Percentiles rank a stretch among this genome's conserved stretches.
Conservation (phyloP, 176 grass and related monocot species). For the Otatea glauca region DNA sequence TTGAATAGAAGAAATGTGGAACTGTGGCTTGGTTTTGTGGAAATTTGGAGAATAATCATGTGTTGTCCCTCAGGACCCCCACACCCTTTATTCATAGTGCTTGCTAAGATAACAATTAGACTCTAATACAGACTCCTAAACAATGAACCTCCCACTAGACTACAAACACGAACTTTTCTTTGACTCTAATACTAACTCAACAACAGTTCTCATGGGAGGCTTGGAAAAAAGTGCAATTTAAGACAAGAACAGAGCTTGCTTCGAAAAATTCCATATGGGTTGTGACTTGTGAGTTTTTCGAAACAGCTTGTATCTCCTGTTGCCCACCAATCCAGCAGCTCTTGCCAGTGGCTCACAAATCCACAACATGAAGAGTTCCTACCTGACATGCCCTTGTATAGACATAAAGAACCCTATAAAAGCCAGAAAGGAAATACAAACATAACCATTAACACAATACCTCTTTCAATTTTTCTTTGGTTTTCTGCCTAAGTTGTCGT, state of each 20-base stretch:
- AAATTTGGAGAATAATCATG: not conserved
- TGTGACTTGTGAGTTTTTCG: not conserved
- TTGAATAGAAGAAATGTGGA: not conserved
- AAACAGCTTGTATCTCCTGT: slow-evolving; percentile 25
- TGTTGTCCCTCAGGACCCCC: not conserved
- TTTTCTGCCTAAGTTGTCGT: slow-evolving; percentile 44
- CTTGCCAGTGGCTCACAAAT: slow-evolving; percentile 18
- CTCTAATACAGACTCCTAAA: not conserved
- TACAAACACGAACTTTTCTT: not conserved
- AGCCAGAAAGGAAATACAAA: slow-evolving; percentile 28
- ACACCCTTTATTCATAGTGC: not conserved
- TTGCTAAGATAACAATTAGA: slow-evolving; percentile 4
- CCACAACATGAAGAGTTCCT: not conserved
- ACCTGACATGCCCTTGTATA: not conserved
- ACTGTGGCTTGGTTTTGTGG: not conserved
- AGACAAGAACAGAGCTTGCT: not conserved
- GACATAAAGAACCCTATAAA: slow-evolving; percentile 24
- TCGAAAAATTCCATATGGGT: slow-evolving; percentile 1
- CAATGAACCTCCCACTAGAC: not conserved
- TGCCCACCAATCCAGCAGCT: not conserved
- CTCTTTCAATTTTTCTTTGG: slow-evolving; percentile 51
- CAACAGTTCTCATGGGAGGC: not conserved
- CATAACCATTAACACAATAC: slow-evolving; percentile 46
- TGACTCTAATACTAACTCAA: slow-evolving; percentile 19
- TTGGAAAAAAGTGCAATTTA: slow-evolving; percentile 17